phyloP scores from a whole-genome alignment of 1,139 yeast species.

The Maudiozyma humilis region DNA sequence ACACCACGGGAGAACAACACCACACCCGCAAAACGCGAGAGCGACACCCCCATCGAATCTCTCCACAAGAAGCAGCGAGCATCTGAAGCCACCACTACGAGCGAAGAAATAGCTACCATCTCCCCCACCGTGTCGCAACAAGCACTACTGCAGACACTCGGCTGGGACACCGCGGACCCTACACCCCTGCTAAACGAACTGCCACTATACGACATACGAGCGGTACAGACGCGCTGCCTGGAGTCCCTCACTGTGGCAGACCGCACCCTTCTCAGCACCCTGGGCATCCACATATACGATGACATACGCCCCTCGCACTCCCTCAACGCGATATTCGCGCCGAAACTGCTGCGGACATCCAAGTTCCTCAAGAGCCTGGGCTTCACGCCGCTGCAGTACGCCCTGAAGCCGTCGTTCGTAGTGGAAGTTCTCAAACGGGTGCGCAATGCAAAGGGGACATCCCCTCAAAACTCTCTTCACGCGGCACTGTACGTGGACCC shows the following conservation, averaged over 20 bases:
- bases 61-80: too few species aligned
- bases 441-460: conserved; percentile 17
- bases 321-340: conserved; percentile 56
- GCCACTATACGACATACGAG: conserved; percentile 34
- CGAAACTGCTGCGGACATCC: conserved; percentile 71
- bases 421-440: conserved; percentile 25
- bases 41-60: too few species aligned
- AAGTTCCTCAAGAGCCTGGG: conserved; percentile 52
- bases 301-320: conserved; percentile 34
- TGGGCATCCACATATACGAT: conserved; percentile 39
- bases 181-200: not conserved
- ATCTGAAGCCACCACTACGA: too few species aligned
- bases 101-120: too few species aligned
- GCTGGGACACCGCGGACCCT: not conserved
- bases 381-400: conserved; percentile 27
- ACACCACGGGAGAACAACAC: too few species aligned
- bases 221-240: conserved; percentile 61
- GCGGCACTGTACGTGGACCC: not conserved
- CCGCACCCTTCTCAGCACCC: conserved; percentile 27
- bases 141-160: too few species aligned
- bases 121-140: too few species aligned
- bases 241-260: conserved; percentile 36
- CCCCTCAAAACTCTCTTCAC: not conserved
- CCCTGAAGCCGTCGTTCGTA: conserved; percentile 30
- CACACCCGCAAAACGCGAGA: too few species aligned